Percentiles rank a stretch among this genome's conserved stretches.
Conservation (phyloP, 257 asterid genomes). For the Solanum tarijense region DNA sequence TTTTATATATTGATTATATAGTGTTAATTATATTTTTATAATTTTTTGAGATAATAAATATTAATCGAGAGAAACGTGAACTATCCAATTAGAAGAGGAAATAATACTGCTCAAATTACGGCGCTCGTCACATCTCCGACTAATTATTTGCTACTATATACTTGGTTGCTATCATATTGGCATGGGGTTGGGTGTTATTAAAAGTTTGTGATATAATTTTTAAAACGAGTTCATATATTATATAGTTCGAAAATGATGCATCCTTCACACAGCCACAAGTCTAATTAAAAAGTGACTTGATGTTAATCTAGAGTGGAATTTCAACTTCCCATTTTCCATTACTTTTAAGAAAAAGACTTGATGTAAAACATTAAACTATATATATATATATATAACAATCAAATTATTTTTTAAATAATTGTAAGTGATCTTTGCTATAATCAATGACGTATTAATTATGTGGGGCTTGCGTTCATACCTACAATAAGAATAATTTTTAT, state of each 20-base stretch:
- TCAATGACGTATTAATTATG: not conserved
- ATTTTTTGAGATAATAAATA: not conserved
- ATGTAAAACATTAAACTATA: not conserved
- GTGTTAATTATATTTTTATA: not conserved
- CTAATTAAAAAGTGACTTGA: not conserved
- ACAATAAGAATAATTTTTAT: too few species aligned
- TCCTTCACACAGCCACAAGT: not conserved
- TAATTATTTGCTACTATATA: not conserved
- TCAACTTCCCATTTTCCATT: not conserved
- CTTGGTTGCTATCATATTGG: not conserved
- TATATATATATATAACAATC: not conserved
- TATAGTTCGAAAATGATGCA: not conserved
- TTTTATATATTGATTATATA: not conserved
- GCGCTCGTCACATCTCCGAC: not conserved
- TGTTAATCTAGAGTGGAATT: not conserved
- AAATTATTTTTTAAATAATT: not conserved
- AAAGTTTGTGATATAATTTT: not conserved
- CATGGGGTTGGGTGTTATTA: not conserved
- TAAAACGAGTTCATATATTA: not conserved
- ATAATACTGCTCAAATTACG: not conserved
- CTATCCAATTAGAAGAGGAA: not conserved
- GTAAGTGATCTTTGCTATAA: not conserved
- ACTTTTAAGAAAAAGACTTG: not conserved
- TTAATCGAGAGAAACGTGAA: not conserved
- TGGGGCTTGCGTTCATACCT: not conserved